Evolutionary conservation across 495 filamentous ascomycete species (phyloP).

Genomic region (Parmelia sp.): DNA sequence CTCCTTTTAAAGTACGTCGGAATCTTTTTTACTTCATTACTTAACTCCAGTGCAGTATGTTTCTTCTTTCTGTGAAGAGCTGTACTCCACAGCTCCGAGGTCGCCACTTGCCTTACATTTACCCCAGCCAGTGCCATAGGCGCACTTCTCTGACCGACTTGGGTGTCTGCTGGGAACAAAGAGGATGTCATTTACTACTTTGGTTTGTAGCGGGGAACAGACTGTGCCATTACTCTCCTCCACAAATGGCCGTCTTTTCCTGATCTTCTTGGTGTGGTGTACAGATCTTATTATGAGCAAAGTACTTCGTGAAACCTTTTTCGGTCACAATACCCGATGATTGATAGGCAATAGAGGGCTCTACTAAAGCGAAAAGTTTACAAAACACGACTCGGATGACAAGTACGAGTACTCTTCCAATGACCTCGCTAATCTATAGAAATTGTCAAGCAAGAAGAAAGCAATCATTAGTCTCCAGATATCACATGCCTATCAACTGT

Average conservation of each 20-base stretch:
- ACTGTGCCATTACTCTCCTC: background rate
- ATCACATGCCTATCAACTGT: background rate
- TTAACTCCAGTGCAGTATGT: background rate
- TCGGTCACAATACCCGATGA: background rate
- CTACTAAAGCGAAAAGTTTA: no score
- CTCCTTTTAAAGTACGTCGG: background rate
- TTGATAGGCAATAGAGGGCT: background rate
- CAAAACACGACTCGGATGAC: no score
- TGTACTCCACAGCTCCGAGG: background rate
- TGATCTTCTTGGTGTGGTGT: background rate
- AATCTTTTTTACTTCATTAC: background rate
- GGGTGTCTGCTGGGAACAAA: background rate
- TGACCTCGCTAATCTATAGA: background rate
- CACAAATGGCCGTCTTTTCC: background rate
- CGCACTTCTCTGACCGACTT: no score
- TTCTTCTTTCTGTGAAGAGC: background rate
- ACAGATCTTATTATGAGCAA: background rate
- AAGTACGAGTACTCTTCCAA: background rate
- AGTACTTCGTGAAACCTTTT: background rate
- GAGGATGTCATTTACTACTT: background rate
- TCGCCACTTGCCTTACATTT: no score
- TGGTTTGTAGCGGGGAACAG: background rate
- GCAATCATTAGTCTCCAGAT: background rate
- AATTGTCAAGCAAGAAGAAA: background rate
- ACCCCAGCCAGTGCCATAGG: background rate